phyloP scores from a whole-genome alignment of 805 yeast species.

The Millerozyma miso region DNA sequence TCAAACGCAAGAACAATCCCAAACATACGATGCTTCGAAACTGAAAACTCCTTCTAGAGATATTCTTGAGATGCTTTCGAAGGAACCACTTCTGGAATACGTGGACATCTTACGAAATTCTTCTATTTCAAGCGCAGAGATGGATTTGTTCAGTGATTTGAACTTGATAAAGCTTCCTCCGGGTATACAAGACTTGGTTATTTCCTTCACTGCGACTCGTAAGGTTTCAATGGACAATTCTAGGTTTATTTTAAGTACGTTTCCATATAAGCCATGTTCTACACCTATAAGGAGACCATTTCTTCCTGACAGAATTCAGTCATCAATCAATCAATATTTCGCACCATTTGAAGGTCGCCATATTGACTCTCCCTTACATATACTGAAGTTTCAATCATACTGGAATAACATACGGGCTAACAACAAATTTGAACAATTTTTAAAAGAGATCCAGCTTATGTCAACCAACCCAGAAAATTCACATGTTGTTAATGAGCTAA shows the following conservation, averaged over 20 bases:
- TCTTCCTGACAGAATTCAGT: slow-evolving; percentile 24
- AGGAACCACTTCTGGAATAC: slow-evolving; percentile 2
- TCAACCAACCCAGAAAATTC: slow-evolving; percentile 17
- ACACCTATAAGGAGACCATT: slow-evolving; percentile 32
- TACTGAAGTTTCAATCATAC: slow-evolving; percentile 31
- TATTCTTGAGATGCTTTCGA: neutral
- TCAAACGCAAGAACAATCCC: neutral
- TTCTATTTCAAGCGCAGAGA: slow-evolving; percentile 25
- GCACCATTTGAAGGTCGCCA: slow-evolving; percentile 19
- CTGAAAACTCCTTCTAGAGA: neutral
- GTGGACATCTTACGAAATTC: slow-evolving; percentile 28
- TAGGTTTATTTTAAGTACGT: slow-evolving; percentile 19
- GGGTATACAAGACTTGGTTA: slow-evolving; percentile 39
- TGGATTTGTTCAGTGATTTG: slow-evolving; percentile 31
- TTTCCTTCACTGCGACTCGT: slow-evolving; percentile 35
- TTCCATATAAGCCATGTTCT: slow-evolving; percentile 19
- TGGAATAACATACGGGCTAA: slow-evolving; percentile 39
- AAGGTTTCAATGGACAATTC: slow-evolving; percentile 15
- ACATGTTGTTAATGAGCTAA: slow-evolving; percentile 28
- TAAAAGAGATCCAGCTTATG: slow-evolving; percentile 24
- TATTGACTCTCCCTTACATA: slow-evolving; percentile 31
- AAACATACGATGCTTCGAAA: neutral
- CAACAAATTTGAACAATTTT: slow-evolving; percentile 29
- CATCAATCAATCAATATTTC: slow-evolving; percentile 25
- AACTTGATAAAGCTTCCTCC: slow-evolving; percentile 34